These are phyloP conservation scores for Sporobolomyces phaffii DNA, from an alignment of 768 basidiomycete species.

Conservation along the genomic window DNA sequence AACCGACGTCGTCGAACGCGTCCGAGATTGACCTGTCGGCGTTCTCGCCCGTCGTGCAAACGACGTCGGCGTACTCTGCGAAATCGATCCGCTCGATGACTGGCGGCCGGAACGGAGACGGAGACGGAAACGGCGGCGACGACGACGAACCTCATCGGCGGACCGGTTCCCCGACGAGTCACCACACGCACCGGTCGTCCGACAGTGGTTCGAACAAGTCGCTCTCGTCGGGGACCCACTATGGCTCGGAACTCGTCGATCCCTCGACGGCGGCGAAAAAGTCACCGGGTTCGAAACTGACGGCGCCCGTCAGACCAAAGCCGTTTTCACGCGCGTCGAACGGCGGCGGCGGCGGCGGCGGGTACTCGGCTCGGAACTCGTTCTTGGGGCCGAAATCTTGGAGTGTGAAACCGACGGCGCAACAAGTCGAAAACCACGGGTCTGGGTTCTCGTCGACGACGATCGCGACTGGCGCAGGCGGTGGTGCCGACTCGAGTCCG, in stretches of 20 bases:
- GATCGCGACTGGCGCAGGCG: not conserved
- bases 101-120: not conserved
- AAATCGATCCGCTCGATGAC: not conserved
- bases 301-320: not conserved
- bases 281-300: too few relatives aligned
- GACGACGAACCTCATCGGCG: not conserved
- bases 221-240: not conserved
- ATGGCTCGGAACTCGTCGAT: not conserved
- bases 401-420: not conserved
- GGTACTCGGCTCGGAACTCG: not conserved
- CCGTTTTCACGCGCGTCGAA: not conserved
- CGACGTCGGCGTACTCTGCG: not conserved
- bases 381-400: conserved; percentile 6
- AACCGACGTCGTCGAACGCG: not conserved
- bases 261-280: too few relatives aligned
- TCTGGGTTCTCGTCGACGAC: too few relatives aligned
- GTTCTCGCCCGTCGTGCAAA: conserved; percentile 15
- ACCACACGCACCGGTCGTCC: too few relatives aligned
- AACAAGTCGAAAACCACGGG: too few relatives aligned
- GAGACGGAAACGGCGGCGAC: not conserved
- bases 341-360: too few relatives aligned
- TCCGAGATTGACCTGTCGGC: conserved; percentile 9
- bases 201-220: not conserved
- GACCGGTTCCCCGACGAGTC: not conserved
- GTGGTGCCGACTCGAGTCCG: not conserved